Base-by-base conservation (phyloP, 2,329 filamentous ascomycete species). In the Drechslera avenae region DNA sequence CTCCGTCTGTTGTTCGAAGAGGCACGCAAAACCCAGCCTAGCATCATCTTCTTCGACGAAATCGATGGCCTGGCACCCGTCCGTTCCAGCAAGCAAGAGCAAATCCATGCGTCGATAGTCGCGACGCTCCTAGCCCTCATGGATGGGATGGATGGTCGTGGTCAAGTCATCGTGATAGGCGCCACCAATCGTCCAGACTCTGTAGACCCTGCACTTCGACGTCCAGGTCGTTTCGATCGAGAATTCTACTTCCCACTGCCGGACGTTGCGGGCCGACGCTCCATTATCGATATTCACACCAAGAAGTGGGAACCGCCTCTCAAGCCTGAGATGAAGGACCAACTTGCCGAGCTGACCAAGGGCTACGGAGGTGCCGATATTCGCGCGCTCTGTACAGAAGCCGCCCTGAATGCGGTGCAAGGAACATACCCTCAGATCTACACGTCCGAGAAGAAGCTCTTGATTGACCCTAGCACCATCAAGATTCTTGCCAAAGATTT, bases 1-100 rank as follows among this genome's bases (percentile, higher is more conserved):
- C 83, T 99, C 46, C 87, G 94, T 37, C 78, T 97, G 50, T 81
- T 99, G 4, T 99, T 99, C 59, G 94, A 97, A 65, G 94, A 99
- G 75, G 94, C 94, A 13, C 84, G 93, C 55, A 94, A 91, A 72
- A 97, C 89, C 1, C 94, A 99, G 68, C 94, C 94, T 0, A 97
- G 93, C 73, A 99, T 99, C 74, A 99, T 99, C 73, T 99, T 99
- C 79, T 97, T 99, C 64, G 94, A 99, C 72, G 94, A 99, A 73
- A 99, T 99, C 62, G 94, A 99, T 76, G 94, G 94, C 47, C 81
- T 99, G 58, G 94, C 94, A 2, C 95, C 94, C 43, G 94, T 97
- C 28, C 85, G 94, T 63, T 97, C 94, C 10, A 97, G 93, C 75
- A 97, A 97, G 73, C 93, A 97, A 76, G 94, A 99, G 71, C 94